phyloP scores from a whole-genome alignment of 345 rosid genomes.

The Xanthoceras sorbifolium region DNA sequence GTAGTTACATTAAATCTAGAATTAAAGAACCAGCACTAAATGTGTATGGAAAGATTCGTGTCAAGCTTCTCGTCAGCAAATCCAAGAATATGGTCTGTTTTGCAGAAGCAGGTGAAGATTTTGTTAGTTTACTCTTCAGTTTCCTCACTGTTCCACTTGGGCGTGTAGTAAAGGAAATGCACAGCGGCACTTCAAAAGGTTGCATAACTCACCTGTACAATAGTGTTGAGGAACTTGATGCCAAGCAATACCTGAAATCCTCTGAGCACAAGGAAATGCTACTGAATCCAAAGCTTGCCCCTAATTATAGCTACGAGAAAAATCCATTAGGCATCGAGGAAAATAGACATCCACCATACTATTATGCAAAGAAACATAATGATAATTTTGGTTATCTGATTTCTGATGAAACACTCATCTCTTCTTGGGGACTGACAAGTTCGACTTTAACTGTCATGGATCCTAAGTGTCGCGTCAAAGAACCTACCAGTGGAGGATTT shows the following conservation, averaged over 20 bases:
- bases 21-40: neutral
- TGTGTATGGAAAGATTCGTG: constrained; percentile 6
- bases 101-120: constrained; percentile 30
- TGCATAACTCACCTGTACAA: constrained; percentile 21
- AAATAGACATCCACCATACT: neutral
- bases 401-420: neutral
- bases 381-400: no score
- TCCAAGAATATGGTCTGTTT: constrained; percentile 23
- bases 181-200: neutral
- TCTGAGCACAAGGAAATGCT: constrained; percentile 9
- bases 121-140: constrained; percentile 31
- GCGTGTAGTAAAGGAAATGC: constrained; percentile 15
- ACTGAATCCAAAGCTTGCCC: constrained; percentile 21
- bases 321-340: constrained; percentile 12
- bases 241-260: constrained; percentile 16
- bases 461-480: constrained; percentile 4
- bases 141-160: constrained; percentile 41
- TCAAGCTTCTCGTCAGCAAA: constrained; percentile 28
- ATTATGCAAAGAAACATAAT: neutral
- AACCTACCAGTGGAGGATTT: constrained; percentile 15
- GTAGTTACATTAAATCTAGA: neutral
- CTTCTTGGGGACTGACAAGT: fast-evolving
- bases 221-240: constrained; percentile 14
- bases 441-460: constrained; percentile 10
- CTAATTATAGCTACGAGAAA: constrained; percentile 8